Conservation (phyloP, 352 stramenopile genomes). For the Phytophthora sp. region DNA sequence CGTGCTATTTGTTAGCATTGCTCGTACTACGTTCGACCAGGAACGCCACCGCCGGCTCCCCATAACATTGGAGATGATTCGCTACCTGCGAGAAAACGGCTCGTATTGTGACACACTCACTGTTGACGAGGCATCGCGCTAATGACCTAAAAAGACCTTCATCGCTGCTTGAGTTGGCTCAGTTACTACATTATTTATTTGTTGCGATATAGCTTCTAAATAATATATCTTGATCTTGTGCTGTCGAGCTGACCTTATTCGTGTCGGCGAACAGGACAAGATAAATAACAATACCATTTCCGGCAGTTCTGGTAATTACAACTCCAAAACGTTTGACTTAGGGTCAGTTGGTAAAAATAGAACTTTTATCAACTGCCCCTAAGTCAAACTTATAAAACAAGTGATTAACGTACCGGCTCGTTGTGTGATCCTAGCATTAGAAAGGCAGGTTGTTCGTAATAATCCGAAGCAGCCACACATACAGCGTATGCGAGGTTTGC, state of each 20-base stretch:
- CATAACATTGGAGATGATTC: background rate
- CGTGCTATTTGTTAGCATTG: no score
- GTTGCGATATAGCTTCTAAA: background rate
- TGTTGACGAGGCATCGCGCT: background rate
- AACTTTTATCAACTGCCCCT: no score
- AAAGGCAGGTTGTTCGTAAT: no score
- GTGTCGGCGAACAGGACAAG: background rate
- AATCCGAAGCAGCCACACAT: no score
- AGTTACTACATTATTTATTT: background rate
- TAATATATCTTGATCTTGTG: background rate
- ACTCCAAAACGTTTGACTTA: no score
- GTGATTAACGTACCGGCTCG: no score
- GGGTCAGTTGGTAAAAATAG: no score
- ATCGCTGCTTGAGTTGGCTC: no score
- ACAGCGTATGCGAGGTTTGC: no score
- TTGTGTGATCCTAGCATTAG: no score
- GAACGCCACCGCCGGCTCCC: background rate
- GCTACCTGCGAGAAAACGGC: background rate
- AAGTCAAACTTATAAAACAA: no score
- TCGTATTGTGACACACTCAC: background rate
- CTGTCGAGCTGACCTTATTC: background rate
- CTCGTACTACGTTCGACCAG: background rate
- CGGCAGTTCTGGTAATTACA: background rate
- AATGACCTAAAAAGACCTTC: no score
- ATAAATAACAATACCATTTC: background rate